Evolutionary conservation across 179 eudicot genomes (phyloP).

Genomic region (Beta macrorhiza): DNA sequence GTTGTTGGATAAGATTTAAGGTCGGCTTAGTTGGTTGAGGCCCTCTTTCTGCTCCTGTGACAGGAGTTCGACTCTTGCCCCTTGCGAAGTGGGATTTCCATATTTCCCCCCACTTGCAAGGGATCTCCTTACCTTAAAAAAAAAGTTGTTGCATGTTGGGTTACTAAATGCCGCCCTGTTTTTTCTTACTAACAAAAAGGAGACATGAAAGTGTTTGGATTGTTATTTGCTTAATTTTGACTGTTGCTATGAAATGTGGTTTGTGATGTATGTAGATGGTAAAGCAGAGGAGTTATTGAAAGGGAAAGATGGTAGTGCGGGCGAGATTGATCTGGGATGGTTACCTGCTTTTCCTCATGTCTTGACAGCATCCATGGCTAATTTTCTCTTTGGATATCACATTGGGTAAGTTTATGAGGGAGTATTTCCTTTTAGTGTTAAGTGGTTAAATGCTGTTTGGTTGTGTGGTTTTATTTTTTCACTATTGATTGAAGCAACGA

Average conservation of each 20-base stretch:
- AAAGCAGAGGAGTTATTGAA: conserved; percentile 18
- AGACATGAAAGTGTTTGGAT: background rate
- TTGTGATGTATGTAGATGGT: conserved; percentile 17
- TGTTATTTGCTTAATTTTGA: background rate
- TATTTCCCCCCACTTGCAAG: no score
- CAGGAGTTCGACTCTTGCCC: no score
- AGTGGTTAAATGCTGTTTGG: background rate
- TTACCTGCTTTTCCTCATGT: conserved; percentile 69
- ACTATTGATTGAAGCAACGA: background rate
- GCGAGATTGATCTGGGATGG: conserved; percentile 57
- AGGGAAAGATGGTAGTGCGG: conserved; percentile 20
- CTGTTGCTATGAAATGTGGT: background rate
- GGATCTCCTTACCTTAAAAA: no score
- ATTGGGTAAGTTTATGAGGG: conserved; percentile 50
- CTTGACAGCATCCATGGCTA: conserved; percentile 66
- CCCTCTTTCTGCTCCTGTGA: no score
- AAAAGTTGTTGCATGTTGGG: no score
- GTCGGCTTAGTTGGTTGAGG: no score
- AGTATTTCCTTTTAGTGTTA: background rate
- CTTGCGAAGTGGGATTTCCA: no score
- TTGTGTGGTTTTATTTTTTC: background rate
- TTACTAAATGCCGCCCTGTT: no score
- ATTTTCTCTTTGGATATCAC: conserved; percentile 77
- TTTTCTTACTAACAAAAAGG: no score
- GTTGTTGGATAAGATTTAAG: background rate